A percentile compares a stretch with the other conserved stretches of the same genome.
Conservation (phyloP, 2,329 filamentous ascomycete species). For the Botrytis fabae region DNA sequence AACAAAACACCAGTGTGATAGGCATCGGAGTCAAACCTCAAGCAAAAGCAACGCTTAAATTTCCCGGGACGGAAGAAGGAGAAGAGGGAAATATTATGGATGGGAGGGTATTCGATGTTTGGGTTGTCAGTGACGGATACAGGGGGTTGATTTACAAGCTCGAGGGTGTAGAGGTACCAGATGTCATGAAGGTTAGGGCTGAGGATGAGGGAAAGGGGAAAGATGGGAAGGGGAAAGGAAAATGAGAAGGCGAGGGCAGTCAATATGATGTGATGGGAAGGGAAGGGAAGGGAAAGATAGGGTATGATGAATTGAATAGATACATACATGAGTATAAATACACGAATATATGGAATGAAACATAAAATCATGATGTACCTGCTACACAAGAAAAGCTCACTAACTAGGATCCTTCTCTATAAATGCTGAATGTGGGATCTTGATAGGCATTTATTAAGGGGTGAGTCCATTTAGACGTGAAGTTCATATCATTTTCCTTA, state of each 20-base stretch:
- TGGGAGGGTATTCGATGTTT: conserved; percentile 67
- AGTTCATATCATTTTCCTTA: neutral
- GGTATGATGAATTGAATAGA: neutral
- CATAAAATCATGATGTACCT: neutral
- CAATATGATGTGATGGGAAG: neutral
- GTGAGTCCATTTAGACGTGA: neutral
- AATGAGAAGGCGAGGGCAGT: neutral
- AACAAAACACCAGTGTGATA: conserved; percentile 29
- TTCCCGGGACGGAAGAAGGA: conserved; percentile 49
- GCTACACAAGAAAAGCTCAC: too few species aligned
- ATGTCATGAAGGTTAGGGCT: conserved; percentile 33
- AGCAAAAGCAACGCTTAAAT: conserved; percentile 58
- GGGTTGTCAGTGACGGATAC: conserved; percentile 85
- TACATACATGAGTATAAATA: neutral
- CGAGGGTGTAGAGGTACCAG: conserved; percentile 38
- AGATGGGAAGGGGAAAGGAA: conserved; percentile 31
- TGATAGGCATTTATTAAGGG: neutral
- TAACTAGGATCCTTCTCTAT: too few species aligned
- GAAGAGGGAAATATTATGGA: conserved; percentile 36
- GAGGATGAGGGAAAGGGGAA: conserved; percentile 22
- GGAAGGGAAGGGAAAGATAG: neutral
- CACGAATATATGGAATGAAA: neutral
- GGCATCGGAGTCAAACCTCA: conserved; percentile 49
- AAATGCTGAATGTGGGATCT: neutral
- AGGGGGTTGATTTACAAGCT: conserved; percentile 62